Evolutionary conservation across 2,329 filamentous ascomycete species (phyloP), one percentile per base, ranked within the genome.

Genomic region (Chrysoporthe puriensis): DNA sequence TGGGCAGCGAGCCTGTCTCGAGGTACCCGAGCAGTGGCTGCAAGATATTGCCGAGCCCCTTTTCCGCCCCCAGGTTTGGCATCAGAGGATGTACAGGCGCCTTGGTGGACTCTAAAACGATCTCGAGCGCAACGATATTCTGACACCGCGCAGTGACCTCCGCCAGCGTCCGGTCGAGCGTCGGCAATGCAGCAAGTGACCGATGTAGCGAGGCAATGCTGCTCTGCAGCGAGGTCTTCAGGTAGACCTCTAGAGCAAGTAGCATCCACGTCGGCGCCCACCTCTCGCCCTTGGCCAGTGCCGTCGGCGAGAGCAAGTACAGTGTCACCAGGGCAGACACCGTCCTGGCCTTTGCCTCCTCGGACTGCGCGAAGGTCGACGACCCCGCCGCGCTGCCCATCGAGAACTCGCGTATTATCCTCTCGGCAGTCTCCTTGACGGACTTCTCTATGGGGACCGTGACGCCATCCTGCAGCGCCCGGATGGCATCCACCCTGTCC

Each of bases 101-200:
- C 71, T 88, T 90, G 2, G 88, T 90, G 3, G 83, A 82, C 62
- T 88, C 87, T 7, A 98, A 87, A 2, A 97, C 86, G 1, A 89
- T 82, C 80, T 97, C 93, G 2, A 98, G 82, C 0, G 93, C 93
- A n/a, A 97, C 89, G 50, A 98, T 88, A 74, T 96, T 97, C 76
- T 97, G 94, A 76, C 95, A 97, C 58, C 92, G 86, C 5, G 90
- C 88, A 7, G 92, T 91, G 32, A 97, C 88, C 74, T 98, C 96
- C 18, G 88, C 83, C 1, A 98, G 84, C 0, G 93, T 91, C 63
- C 93, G 87, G 60, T 98, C 94, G 42, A 98, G 84, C 0, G 87
- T 91, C 0, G 95, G 92, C 2, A 98, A 84, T 67, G 93, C 91
- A 4, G 90, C 89, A 18, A 99, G 84, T 0, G 92, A 90, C 32